Percentiles rank a stretch among this genome's conserved stretches.
These are phyloP conservation scores for Kernera saxatilis DNA, from an alignment of 345 rosid species.

Conservation along the genomic window DNA sequence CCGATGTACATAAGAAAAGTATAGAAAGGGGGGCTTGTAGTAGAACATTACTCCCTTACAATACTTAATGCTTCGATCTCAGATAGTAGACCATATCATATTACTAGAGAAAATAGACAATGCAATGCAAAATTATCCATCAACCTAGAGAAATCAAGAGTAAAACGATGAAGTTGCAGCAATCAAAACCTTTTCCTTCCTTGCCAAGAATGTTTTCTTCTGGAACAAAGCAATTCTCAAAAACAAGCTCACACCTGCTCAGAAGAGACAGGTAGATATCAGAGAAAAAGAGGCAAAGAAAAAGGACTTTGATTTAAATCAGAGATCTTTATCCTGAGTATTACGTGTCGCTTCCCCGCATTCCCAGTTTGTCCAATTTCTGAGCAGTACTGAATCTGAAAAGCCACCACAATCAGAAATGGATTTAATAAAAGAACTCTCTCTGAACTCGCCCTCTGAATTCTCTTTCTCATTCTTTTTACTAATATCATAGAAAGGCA, in stretches of 20 bases:
- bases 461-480: background rate
- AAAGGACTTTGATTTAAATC: background rate
- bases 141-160: background rate
- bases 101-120: background rate
- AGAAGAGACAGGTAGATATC: conserved; percentile 19
- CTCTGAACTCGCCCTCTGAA: background rate
- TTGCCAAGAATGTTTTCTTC: conserved; percentile 80
- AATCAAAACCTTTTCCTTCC: conserved; percentile 83
- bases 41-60: background rate
- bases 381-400: conserved; percentile 95
- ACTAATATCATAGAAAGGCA: background rate
- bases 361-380: conserved; percentile 93
- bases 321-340: conserved; percentile 19
- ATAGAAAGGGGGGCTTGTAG: background rate
- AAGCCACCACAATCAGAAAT: conserved; percentile 10
- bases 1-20: background rate
- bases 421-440: background rate
- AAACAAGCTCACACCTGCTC: conserved; percentile 91
- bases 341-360: conserved; percentile 99
- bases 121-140: background rate
- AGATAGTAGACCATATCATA: background rate
- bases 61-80: background rate
- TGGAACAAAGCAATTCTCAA: conserved; percentile 85
- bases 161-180: conserved; percentile 19
- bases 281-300: conserved; percentile 22